Evolutionary conservation across 176 grass and related monocot species (phyloP), one percentile per base, ranked within the genome.

Genomic region (Dendrocalamus sinicus): DNA sequence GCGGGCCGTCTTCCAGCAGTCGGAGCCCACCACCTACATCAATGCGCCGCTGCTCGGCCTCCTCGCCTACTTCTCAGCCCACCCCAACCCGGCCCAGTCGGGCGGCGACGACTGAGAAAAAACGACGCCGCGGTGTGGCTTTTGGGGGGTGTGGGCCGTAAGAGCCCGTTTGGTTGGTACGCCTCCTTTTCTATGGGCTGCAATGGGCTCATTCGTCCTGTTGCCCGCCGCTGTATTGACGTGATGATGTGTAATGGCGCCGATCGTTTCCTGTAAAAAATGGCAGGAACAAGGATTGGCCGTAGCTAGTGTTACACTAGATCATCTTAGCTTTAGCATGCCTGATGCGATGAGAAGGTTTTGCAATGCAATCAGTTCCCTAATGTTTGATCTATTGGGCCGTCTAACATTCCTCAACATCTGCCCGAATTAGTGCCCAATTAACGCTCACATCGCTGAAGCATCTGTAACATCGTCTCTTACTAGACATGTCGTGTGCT

Each of bases 21-120:
- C 93, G 0, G 93, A 99, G 86, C 92, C 93, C 55, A 92, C 96
- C 46, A 96, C 93, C 7, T 99, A 99, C 79, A 92, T 99, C 66
- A 99, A 95, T 81, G 93, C 96, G 5, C 93, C 96, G 9, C 83
- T 96, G 50, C 77, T 96, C 5, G 93, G 88, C 50, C 92, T 94
- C 19, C 83, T 99, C 68, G 96, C 90, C 22, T 96, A 91, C 84
- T 92, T 99, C 90, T 92, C 91, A 2, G 80, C 89, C 5, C 93
- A 95, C 80, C 95, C 91, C 0, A 87, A 86, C 83, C 80, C 70
- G 4, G 80, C 84, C 0, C 83, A 91, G n/a, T 73, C 74, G 57
- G 55, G 55, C 7, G 67, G 35, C 0, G 88, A 90, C 63, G 63
- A 90, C 39, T 0, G 39, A 7, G 16, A 11, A 62, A 59, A 64